These are phyloP conservation scores for Alternaria sp. DNA, from an alignment of 2,329 filamentous ascomycete species.

Conservation along the genomic window DNA sequence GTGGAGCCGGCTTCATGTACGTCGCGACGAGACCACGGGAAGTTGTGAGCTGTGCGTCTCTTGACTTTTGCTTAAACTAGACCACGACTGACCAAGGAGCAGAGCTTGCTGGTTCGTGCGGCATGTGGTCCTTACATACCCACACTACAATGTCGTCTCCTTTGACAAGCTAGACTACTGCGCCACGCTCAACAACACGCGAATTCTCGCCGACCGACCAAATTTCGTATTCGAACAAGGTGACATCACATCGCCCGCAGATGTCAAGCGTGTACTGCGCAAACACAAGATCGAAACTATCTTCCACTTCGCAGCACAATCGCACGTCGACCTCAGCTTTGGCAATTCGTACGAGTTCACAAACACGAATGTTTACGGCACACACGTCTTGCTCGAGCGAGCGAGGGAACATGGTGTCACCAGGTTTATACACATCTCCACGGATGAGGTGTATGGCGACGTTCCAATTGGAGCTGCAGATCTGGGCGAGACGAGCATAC, in stretches of 20 bases:
- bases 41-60: constrained; percentile 13
- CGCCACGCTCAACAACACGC: constrained; percentile 80
- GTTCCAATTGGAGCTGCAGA: constrained; percentile 76
- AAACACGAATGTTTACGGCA: constrained; percentile 82
- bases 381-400: constrained; percentile 81
- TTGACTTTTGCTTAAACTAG: neutral
- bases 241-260: constrained; percentile 74
- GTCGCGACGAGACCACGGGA: constrained; percentile 38
- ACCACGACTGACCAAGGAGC: constrained; percentile 25
- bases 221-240: constrained; percentile 85
- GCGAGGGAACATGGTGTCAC: constrained; percentile 74
- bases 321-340: constrained; percentile 83
- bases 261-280: constrained; percentile 75
- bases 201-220: constrained; percentile 68
- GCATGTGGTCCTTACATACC: constrained; percentile 77
- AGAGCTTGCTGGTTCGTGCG: constrained; percentile 86
- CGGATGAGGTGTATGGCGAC: constrained; percentile 87
- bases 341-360: constrained; percentile 84
- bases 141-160: constrained; percentile 79
- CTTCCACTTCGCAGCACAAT: constrained; percentile 86
- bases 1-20: constrained; percentile 86
- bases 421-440: constrained; percentile 82
- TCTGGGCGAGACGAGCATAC: constrained; percentile 74
- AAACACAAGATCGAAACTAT: constrained; percentile 79
- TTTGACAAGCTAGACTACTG: constrained; percentile 89